These are phyloP conservation scores for Alternaria sp. DNA, from an alignment of 2,329 filamentous ascomycete genomes.

Conservation along the genomic window DNA sequence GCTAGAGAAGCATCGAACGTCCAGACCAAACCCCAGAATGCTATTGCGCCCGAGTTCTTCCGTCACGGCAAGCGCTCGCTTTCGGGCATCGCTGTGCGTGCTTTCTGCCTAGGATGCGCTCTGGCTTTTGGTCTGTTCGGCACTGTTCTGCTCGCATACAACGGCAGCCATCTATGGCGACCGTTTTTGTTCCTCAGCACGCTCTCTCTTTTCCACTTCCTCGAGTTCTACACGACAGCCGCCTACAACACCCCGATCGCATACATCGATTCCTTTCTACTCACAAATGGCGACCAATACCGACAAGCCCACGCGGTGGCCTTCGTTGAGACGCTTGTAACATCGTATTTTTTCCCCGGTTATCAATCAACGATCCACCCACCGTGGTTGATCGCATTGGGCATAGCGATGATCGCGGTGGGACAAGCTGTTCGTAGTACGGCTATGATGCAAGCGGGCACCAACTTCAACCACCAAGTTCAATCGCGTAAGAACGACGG, in stretches of 20 bases:
- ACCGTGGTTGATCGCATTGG: slow-evolving; percentile 56
- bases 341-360: slow-evolving; percentile 63
- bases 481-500: slow-evolving; percentile 73
- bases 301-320: slow-evolving; percentile 82
- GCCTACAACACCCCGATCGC: slow-evolving; percentile 80
- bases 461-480: slow-evolving; percentile 88
- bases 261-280: slow-evolving; percentile 78
- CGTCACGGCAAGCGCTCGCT: slow-evolving; percentile 57
- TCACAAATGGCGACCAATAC: slow-evolving; percentile 87
- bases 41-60: slow-evolving; percentile 47
- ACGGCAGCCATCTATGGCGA: slow-evolving; percentile 63
- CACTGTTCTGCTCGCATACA: slow-evolving; percentile 39
- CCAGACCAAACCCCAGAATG: slow-evolving; percentile 23
- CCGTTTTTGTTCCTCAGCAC: slow-evolving; percentile 70
- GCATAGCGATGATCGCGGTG: slow-evolving; percentile 69
- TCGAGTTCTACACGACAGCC: slow-evolving; percentile 94
- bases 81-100: slow-evolving; percentile 57
- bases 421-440: slow-evolving; percentile 81
- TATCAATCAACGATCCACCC: slow-evolving; percentile 57
- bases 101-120: slow-evolving; percentile 55
- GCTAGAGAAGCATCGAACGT: slow-evolving; percentile 34
- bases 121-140: slow-evolving; percentile 47
- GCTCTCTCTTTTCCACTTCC: slow-evolving; percentile 88
- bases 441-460: slow-evolving; percentile 89
- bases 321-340: slow-evolving; percentile 74